Evolutionary conservation across 73 alveolate genomes (phyloP).

Genomic region (Blepharisma stoltei): DNA sequence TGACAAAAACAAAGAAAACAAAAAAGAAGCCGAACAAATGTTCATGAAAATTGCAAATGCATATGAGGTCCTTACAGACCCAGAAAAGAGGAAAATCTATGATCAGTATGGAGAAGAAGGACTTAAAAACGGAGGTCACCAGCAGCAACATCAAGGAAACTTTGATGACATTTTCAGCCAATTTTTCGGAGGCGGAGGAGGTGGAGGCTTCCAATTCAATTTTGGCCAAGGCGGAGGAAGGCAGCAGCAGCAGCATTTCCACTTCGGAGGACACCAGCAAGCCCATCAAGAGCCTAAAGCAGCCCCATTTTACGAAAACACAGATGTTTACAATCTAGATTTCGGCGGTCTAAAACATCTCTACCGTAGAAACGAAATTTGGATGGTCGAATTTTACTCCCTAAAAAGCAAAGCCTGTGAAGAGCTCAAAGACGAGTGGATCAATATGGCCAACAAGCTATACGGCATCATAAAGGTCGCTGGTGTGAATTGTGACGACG

Average conservation of each 20-base stretch:
- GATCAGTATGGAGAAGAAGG: constrained; percentile 88
- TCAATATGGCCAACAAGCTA: constrained; percentile 80
- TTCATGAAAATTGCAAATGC: constrained; percentile 86
- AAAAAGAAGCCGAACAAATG: constrained; percentile 73
- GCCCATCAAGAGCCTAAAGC: constrained; percentile 74
- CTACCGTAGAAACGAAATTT: constrained; percentile 85
- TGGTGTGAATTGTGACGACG: constrained; percentile 95
- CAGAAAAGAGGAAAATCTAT: constrained; percentile 75
- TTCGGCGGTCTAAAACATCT: constrained; percentile 76
- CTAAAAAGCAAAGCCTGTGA: constrained; percentile 61
- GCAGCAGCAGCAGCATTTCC: constrained; percentile 58
- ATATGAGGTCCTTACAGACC: constrained; percentile 78
- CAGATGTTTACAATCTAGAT: constrained; percentile 87
- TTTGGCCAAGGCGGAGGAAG: constrained; percentile 80
- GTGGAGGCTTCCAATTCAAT: constrained; percentile 50
- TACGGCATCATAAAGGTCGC: constrained; percentile 94
- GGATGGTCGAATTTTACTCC: constrained; percentile 91
- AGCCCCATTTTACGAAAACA: constrained; percentile 63
- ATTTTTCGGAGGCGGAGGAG: constrained; percentile 92
- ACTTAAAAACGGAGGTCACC: constrained; percentile 56
- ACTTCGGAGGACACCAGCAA: constrained; percentile 42
- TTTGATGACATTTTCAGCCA: constrained; percentile 84
- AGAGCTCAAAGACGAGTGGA: constrained; percentile 68
- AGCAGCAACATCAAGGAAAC: constrained; percentile 74
- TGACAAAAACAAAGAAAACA: constrained; percentile 66